phyloP scores from a whole-genome alignment of 805 yeast genomes.

The Kuraishia hungarica region DNA sequence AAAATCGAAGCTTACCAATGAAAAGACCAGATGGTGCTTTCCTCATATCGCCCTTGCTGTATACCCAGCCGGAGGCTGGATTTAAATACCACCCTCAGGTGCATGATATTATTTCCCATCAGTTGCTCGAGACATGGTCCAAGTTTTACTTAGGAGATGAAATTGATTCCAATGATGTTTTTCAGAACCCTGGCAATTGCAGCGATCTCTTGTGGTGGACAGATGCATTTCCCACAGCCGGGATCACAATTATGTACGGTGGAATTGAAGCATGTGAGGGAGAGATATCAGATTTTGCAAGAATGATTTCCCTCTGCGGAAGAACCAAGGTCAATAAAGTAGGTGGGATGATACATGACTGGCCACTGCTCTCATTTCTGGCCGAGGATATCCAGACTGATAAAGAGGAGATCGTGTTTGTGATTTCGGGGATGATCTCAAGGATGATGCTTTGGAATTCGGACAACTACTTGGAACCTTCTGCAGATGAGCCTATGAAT shows the following conservation, averaged over 20 bases:
- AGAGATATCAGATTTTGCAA: constrained; percentile 27
- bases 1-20: background rate
- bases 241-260: constrained; percentile 34
- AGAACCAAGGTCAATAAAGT: constrained; percentile 24
- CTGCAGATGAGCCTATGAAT: constrained; percentile 21
- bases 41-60: constrained; percentile 19
- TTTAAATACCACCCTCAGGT: constrained; percentile 11
- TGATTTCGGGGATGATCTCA: constrained; percentile 29
- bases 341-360: constrained; percentile 31
- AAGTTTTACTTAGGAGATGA: background rate
- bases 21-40: constrained; percentile 10
- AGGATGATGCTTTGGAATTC: constrained; percentile 35
- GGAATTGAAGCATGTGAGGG: constrained; percentile 28
- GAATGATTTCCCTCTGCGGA: constrained; percentile 16
- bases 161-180: constrained; percentile 7
- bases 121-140: constrained; percentile 3
- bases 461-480: constrained; percentile 16
- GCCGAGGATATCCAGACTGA: constrained; percentile 33
- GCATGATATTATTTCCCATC: constrained; percentile 5
- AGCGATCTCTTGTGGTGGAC: constrained; percentile 26
- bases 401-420: constrained; percentile 32
- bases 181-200: constrained; percentile 25
- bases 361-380: constrained; percentile 35
- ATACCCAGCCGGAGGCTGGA: constrained; percentile 8
- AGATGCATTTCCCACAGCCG: constrained; percentile 30